Evolutionary conservation across 2,329 filamentous ascomycete species (phyloP), one percentile per base, ranked within the genome.

Genomic region (Amesomyces nigricolor): DNA sequence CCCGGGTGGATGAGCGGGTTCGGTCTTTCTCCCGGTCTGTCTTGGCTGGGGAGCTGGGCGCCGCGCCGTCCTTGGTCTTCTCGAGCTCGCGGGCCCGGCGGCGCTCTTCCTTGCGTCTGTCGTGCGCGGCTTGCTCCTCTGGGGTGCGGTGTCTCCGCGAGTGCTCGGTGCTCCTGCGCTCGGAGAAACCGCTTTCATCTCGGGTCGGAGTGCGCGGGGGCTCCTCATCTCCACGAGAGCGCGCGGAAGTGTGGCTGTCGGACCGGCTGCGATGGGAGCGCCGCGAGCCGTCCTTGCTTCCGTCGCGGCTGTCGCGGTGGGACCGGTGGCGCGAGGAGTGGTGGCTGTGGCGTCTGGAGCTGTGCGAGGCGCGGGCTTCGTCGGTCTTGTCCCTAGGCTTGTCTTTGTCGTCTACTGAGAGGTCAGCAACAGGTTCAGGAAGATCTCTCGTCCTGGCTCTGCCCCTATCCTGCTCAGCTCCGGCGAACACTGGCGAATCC

Each of bases 341-440:
- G 59, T 72, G 72, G 59, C 72, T 72, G 58, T 72, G 73, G 57
- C 71, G 73, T 60, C 69, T 68, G 50, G 63, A 60, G 50, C 60
- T 57, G 60, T 65, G 63, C 9, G 62, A 58, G 37, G 65, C 60
- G 56, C 65, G 61, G 59, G 62, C 54, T 58, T 74, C 71, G 60
- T 69, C 68, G 45, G 69, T 66, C 55, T 68, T 68, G 59, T 72
- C 70, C 66, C 68, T 73, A 64, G 66, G 68, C 65, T 69, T 76
- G 62, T 48, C 57, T 61, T 65, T 67, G 54, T 78, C 76, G 70
- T 79, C 78, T 81, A 73, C 71, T 70, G 73, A 77, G 67, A 76
- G 72, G 78, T 82, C 75, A 82, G 79, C 73, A 76, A 76, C 73
- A 69, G 73, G 71, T 68, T 70, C 68, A 66, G 69, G 66, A 71